A percentile compares a stretch with the other conserved stretches of the same genome.
Conservation (phyloP, 2,329 filamentous ascomycete species). For the Zymoseptoria ardabiliae region DNA sequence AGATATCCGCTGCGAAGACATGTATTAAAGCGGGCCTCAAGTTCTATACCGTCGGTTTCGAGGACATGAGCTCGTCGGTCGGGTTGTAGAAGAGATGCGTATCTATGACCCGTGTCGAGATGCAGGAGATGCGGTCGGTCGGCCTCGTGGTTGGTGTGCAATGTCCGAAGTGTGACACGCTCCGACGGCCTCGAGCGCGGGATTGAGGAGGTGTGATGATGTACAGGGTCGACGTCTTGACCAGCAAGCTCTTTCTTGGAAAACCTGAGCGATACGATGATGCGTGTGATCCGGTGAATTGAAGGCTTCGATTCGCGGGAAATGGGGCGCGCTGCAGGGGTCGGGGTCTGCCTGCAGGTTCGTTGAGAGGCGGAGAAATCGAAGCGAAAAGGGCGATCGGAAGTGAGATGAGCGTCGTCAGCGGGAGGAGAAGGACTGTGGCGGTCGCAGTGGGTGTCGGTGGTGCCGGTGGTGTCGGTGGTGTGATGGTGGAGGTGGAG, state of each 20-base stretch:
- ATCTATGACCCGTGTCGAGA: not conserved
- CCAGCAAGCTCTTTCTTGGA: not conserved
- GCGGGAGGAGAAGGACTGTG: not conserved
- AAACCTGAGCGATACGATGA: not conserved
- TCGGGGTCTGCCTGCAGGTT: not conserved
- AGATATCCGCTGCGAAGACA: not conserved
- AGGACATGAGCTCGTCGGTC: not conserved
- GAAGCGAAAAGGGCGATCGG: slow-evolving; percentile 4
- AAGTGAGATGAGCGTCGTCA: slow-evolving; percentile 4
- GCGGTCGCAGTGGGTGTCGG: not conserved
- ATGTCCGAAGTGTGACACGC: not conserved
- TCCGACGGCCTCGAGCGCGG: not conserved
- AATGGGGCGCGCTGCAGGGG: not conserved
- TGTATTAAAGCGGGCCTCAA: not conserved
- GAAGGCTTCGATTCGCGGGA: not conserved
- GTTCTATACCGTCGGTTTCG: not conserved
- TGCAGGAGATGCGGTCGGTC: not conserved
- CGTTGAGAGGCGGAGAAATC: not conserved
- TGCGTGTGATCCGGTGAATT: slow-evolving; percentile 1
- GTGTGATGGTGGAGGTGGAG: slow-evolving; percentile 1
- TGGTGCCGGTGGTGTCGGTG: slow-evolving; percentile 2
- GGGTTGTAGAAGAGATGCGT: not conserved
- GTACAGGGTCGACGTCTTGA: not conserved
- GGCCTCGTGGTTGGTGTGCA: not conserved
- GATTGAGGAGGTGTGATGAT: not conserved